A percentile compares a stretch with the other conserved stretches of the same genome.
Evolutionary conservation across 306 rosid species (phyloP).

Genomic region (Morella rubra): DNA sequence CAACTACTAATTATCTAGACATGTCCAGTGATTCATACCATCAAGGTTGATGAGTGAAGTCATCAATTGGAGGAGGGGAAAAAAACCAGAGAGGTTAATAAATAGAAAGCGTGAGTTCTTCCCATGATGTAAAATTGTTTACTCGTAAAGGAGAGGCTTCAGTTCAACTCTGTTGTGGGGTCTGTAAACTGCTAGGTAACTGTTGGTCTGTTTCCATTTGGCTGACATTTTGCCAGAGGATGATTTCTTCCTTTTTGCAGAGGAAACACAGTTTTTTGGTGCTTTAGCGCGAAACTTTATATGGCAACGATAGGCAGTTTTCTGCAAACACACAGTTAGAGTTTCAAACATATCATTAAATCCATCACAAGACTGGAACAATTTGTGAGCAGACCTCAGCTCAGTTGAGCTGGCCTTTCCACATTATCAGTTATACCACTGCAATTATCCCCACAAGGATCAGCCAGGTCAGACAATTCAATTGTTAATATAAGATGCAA

Average conservation of each 20-base stretch:
- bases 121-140: too few relatives aligned
- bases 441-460: conserved; percentile 32
- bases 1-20: too few relatives aligned
- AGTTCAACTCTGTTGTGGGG: too few relatives aligned
- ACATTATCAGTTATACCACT: conserved; percentile 66
- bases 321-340: conserved; percentile 61
- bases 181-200: too few relatives aligned
- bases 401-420: conserved; percentile 70
- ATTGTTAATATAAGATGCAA: not conserved
- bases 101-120: too few relatives aligned
- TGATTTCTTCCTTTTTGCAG: conserved; percentile 47
- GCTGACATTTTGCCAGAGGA: conserved; percentile 49
- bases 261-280: conserved; percentile 43
- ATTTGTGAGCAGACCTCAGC: conserved; percentile 80
- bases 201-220: conserved; percentile 49
- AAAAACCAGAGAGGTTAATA: too few relatives aligned
- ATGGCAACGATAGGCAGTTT: conserved; percentile 80
- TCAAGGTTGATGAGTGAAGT: too few relatives aligned
- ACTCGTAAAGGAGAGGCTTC: too few relatives aligned
- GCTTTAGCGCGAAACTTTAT: conserved; percentile 62
- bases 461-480: not conserved
- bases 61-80: too few relatives aligned
- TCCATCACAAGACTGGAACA: conserved; percentile 64
- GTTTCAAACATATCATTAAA: conserved; percentile 73
- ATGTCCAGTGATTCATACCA: too few relatives aligned